phyloP scores from a whole-genome alignment of 257 asterid genomes.

The Nicotiana noctiflora region DNA sequence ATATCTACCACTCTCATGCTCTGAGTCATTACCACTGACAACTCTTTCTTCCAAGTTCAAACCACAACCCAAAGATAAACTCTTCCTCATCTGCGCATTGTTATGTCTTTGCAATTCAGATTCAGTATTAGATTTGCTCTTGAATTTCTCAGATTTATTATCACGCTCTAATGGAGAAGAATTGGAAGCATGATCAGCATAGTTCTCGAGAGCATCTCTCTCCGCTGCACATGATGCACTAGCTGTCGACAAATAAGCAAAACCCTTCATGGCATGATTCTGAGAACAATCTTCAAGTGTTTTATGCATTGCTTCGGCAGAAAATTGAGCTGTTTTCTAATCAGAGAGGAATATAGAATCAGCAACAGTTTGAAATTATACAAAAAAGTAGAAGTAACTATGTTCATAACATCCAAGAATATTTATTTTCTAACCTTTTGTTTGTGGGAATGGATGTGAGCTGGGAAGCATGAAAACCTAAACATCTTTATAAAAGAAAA shows the following conservation, averaged over 20 bases:
- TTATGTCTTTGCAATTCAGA: constrained; percentile 23
- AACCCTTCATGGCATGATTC: constrained; percentile 22
- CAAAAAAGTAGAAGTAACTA: background rate
- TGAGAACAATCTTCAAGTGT: constrained; percentile 48
- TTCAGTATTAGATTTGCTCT: constrained; percentile 37
- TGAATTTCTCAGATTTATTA: constrained; percentile 53
- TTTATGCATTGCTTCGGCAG: constrained; percentile 62
- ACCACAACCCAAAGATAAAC: constrained; percentile 59
- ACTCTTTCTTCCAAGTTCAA: constrained; percentile 52
- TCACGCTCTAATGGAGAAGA: constrained; percentile 45
- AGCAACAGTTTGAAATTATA: constrained; percentile 1
- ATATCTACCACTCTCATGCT: constrained; percentile 41
- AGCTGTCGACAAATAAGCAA: constrained; percentile 21
- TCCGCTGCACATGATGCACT: constrained; percentile 25
- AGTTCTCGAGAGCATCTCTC: constrained; percentile 18
- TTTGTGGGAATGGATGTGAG: constrained; percentile 51
- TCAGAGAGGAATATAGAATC: constrained; percentile 20
- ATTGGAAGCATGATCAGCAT: constrained; percentile 31
- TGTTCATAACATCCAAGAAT: background rate
- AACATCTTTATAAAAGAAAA: constrained; percentile 45
- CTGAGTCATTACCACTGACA: constrained; percentile 42
- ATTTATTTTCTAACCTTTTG: constrained; percentile 61
- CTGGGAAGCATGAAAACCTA: constrained; percentile 85
- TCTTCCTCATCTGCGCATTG: constrained; percentile 39
- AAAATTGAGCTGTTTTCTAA: constrained; percentile 51